Conservation (phyloP, 805 yeast species). For the Suhomyces sp. region DNA sequence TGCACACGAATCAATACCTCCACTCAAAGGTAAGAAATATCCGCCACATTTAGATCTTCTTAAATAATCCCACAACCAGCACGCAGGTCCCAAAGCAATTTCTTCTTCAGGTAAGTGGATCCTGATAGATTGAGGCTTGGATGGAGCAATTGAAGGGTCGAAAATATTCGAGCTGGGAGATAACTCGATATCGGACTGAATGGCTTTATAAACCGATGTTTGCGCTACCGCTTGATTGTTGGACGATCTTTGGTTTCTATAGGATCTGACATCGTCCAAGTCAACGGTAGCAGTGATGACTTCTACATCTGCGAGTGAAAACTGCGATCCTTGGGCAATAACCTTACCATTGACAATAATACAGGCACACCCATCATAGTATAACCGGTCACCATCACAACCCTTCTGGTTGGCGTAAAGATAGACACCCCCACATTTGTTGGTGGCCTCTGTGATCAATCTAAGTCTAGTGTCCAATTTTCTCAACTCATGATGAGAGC, state of each 20-base stretch:
- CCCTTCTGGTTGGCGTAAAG: slow-evolving; percentile 94
- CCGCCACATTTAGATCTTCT: slow-evolving; percentile 91
- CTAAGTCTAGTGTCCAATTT: slow-evolving; percentile 83
- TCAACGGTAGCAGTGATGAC: slow-evolving; percentile 95
- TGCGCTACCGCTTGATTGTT: slow-evolving; percentile 64
- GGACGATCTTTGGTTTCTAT: slow-evolving; percentile 74
- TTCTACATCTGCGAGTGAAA: slow-evolving; percentile 87
- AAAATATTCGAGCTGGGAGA: slow-evolving; percentile 61
- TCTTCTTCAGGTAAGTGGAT: slow-evolving; percentile 92
- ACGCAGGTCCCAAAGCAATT: slow-evolving; percentile 97
- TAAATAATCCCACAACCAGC: slow-evolving; percentile 98
- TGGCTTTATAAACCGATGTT: slow-evolving; percentile 48
- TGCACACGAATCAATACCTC: slow-evolving; percentile 98
- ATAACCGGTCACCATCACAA: slow-evolving; percentile 96
- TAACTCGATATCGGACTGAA: slow-evolving; percentile 63
- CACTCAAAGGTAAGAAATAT: slow-evolving; percentile 88
- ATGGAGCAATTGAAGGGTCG: slow-evolving; percentile 61
- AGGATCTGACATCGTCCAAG: slow-evolving; percentile 83
- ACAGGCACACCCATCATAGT: slow-evolving; percentile 96
- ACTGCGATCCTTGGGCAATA: slow-evolving; percentile 92
- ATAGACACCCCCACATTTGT: slow-evolving; percentile 95
- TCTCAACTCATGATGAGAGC: slow-evolving; percentile 96
- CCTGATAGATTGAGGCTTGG: slow-evolving; percentile 48
- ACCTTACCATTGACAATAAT: slow-evolving; percentile 90
- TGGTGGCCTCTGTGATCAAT: slow-evolving; percentile 86